Base-by-base conservation (phyloP, 2,329 filamentous ascomycete species). In the Hawksworthiomyces lignivorus region DNA sequence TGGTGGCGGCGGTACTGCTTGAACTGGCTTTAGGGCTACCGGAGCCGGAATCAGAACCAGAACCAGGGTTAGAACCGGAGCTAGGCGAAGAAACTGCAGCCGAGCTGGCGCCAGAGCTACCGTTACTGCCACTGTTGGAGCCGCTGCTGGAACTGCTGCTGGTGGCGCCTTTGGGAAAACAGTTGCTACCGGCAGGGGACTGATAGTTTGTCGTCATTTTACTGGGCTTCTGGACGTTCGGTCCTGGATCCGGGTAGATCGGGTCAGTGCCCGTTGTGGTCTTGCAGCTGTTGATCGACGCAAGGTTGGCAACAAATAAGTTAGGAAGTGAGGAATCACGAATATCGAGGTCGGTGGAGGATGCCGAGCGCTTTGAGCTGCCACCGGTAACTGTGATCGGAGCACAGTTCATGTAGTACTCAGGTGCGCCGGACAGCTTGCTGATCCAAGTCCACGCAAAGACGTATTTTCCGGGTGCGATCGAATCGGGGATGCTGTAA, bases 351-450 rank as follows among this genome's bases (percentile, higher is more conserved):
- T 27, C 14, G 15, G 48, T 8, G 24, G 24, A 26, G 12, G 24
- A 12, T 12, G 8, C 45, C 14, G 44, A 47, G 1, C 48, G 43
- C 45, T 49, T 50, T 18, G 37, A 21, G n/a, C 29, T 12, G 17
- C 54, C 53, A 14, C 52, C 55, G 1, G 54, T 55, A 43, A 82
- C 72, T 15, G 67, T 65, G 15, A 82, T 69, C 11, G 70, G 69
- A 0, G 77, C 77, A 49, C 79, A 83, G 56, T 80, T 79, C 75
- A 81, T 80, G 63, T 84, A 84, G 67, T 80, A 75, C 54, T 82
- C 78, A 15, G 77, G 67, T 49, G 80, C 77, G 6, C 77, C 77
- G 1, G 48, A 46, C 14, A 77, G 56, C 48, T 70, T 68, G 59
- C 77, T 78, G 57, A 77, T 75, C 73, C 73, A 76, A 5, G 71